Evolutionary conservation across 2,329 filamentous ascomycete genomes (phyloP).

Genomic region (Fusarium torulosum): DNA sequence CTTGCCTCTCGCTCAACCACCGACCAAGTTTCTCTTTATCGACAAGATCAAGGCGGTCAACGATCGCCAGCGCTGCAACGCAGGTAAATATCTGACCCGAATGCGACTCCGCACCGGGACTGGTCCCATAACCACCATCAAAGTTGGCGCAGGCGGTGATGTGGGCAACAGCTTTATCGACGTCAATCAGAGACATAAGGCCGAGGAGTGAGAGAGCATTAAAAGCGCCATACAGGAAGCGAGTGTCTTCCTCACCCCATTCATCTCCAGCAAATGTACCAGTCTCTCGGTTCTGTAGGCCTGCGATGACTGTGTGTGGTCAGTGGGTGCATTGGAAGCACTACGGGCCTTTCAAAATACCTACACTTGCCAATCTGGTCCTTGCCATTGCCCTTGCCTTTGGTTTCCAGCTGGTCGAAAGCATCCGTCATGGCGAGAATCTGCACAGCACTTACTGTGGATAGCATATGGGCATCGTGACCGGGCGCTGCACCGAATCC

Average conservation of each 20-base stretch:
- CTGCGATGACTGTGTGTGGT: slow-evolving; percentile 74
- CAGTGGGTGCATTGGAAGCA: slow-evolving; percentile 36
- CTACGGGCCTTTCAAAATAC: slow-evolving; percentile 52
- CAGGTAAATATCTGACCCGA: slow-evolving; percentile 97
- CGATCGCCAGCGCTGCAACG: slow-evolving; percentile 87
- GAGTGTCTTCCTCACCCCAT: slow-evolving; percentile 96
- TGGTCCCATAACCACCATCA: slow-evolving; percentile 92
- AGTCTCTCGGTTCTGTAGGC: slow-evolving; percentile 81
- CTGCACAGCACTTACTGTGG: slow-evolving; percentile 94
- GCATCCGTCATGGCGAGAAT: slow-evolving; percentile 89
- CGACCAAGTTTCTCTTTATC: slow-evolving; percentile 84
- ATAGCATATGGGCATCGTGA: slow-evolving; percentile 96
- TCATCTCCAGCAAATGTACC: slow-evolving; percentile 95
- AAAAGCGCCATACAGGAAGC: slow-evolving; percentile 91
- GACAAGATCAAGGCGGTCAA: slow-evolving; percentile 82
- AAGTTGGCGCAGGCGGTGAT: slow-evolving; percentile 89
- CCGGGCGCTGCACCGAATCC: slow-evolving; percentile 95
- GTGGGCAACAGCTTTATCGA: slow-evolving; percentile 83
- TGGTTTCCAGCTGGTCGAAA: slow-evolving; percentile 82
- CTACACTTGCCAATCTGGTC: slow-evolving; percentile 82
- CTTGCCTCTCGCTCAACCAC: slow-evolving; percentile 94
- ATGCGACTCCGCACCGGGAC: slow-evolving; percentile 92
- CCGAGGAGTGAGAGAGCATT: slow-evolving; percentile 89
- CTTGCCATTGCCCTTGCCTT: slow-evolving; percentile 70
- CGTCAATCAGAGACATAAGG: slow-evolving; percentile 78